These are phyloP conservation scores for Telopea speciosissima DNA, from an alignment of 177 flowering plant genomes.

Conservation along the genomic window DNA sequence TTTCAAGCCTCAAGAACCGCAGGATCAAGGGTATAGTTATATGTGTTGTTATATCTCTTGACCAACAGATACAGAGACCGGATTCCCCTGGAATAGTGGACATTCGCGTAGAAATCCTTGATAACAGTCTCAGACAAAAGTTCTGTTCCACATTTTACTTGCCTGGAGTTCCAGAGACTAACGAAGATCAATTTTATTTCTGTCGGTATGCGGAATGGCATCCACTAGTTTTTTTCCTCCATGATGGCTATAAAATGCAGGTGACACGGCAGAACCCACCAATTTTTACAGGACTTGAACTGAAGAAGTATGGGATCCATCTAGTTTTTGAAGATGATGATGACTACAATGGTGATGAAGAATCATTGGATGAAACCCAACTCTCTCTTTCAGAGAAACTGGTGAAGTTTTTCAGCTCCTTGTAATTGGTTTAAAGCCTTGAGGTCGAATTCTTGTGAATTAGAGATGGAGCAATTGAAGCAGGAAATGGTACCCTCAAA, in stretches of 20 bases:
- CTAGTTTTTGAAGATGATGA: conserved; percentile 41
- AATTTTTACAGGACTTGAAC: conserved; percentile 12
- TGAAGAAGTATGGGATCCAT: conserved; percentile 33
- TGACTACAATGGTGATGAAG: conserved; percentile 23
- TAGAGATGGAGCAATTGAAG: not conserved
- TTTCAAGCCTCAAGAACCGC: conserved; percentile 18
- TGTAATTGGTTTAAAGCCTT: not conserved
- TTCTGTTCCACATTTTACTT: conserved; percentile 17
- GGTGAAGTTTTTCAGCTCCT: conserved; percentile 27
- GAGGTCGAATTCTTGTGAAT: not conserved
- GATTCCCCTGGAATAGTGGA: conserved; percentile 9
- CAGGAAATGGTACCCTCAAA: not conserved
- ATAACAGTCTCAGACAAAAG: not conserved
- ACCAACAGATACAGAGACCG: conserved; percentile 17
- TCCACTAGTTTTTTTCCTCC: not conserved
- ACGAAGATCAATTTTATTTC: conserved; percentile 24
- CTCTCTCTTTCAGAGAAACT: conserved; percentile 29
- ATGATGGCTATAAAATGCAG: conserved; percentile 27
- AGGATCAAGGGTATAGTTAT: conserved; percentile 26
- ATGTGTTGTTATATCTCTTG: conserved; percentile 30
- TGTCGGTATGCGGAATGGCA: not conserved
- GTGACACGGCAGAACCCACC: conserved; percentile 16
- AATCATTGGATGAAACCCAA: conserved; percentile 18
- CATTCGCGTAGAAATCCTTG: conserved; percentile 23
- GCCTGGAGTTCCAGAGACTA: conserved; percentile 27